These are phyloP conservation scores for Fusarium dimerum DNA, from an alignment of 2,329 filamentous ascomycete species.

Conservation along the genomic window DNA sequence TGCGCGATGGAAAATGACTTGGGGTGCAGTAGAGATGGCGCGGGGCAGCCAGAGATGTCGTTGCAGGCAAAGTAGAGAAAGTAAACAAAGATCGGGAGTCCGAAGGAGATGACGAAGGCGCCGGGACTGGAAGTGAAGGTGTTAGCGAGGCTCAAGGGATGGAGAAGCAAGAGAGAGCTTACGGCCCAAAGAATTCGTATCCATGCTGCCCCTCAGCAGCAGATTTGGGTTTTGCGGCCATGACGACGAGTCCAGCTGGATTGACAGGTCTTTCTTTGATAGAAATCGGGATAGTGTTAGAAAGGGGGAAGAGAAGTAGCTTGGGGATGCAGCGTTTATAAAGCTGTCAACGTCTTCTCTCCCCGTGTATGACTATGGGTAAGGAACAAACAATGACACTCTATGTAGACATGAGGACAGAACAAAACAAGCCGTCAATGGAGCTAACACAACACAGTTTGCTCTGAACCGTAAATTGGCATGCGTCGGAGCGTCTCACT, in stretches of 20 bases:
- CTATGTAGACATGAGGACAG: no score
- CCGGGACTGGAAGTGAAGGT: conserved; percentile 59
- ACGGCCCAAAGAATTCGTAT: conserved; percentile 57
- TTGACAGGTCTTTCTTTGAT: background rate
- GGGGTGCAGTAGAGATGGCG: conserved; percentile 75
- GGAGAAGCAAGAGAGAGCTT: conserved; percentile 7
- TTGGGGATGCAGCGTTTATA: background rate
- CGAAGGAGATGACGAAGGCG: conserved; percentile 75
- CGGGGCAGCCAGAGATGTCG: conserved; percentile 87
- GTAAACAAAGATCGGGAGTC: conserved; percentile 78
- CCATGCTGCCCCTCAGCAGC: conserved; percentile 37
- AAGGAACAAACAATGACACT: no score
- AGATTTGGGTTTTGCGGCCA: conserved; percentile 35
- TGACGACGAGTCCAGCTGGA: conserved; percentile 14
- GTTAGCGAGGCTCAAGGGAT: conserved; percentile 7
- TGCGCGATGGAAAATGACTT: conserved; percentile 69
- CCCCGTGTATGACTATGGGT: no score
- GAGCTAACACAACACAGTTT: background rate
- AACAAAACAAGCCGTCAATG: background rate
- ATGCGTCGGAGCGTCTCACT: background rate
- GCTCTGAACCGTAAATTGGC: background rate
- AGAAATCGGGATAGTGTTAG: background rate
- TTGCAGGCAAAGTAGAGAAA: conserved; percentile 85
- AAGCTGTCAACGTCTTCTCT: no score
- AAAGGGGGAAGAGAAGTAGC: background rate